Conservation (phyloP, 352 stramenopile genomes). For the Globisporangium spinosum region DNA sequence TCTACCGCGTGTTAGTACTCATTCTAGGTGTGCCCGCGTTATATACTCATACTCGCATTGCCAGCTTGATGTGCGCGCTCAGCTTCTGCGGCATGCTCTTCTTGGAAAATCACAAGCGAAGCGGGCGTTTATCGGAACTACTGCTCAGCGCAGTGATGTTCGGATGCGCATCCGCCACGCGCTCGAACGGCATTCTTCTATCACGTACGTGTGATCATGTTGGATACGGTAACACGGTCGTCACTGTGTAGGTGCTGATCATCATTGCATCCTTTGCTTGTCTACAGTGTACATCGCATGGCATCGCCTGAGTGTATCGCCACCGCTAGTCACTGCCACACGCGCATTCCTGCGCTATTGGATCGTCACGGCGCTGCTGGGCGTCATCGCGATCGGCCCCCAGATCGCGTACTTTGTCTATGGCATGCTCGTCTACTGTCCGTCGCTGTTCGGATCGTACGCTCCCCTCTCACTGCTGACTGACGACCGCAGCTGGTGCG, state of each 20-base stretch:
- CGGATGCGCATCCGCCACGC: conserved; percentile 53
- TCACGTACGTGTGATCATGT: conserved; percentile 47
- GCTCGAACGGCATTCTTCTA: conserved; percentile 77
- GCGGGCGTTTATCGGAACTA: conserved; percentile 28
- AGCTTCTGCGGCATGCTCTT: conserved; percentile 78
- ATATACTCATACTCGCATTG: too few relatives aligned
- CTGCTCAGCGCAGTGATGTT: conserved; percentile 50
- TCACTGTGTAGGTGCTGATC: neutral
- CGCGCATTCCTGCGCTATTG: conserved; percentile 52
- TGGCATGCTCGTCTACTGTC: conserved; percentile 61
- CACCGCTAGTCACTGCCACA: conserved; percentile 27
- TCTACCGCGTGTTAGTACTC: neutral
- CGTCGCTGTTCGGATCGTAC: conserved; percentile 28
- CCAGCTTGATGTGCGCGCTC: conserved; percentile 68
- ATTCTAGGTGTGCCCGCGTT: too few relatives aligned
- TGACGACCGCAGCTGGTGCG: conserved; percentile 69
- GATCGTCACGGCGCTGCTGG: conserved; percentile 54
- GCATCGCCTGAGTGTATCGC: conserved; percentile 56
- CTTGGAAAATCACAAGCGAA: conserved; percentile 33
- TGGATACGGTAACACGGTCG: neutral
- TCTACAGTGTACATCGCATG: conserved; percentile 69
- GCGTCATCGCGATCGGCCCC: conserved; percentile 51
- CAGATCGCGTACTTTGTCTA: conserved; percentile 72
- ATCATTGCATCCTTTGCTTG: neutral
- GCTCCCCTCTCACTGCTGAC: conserved; percentile 15